A percentile compares a stretch with the other conserved stretches of the same genome.
phyloP scores from a whole-genome alignment of 148 eudicot species.

The Vaccinium corymbosum region DNA sequence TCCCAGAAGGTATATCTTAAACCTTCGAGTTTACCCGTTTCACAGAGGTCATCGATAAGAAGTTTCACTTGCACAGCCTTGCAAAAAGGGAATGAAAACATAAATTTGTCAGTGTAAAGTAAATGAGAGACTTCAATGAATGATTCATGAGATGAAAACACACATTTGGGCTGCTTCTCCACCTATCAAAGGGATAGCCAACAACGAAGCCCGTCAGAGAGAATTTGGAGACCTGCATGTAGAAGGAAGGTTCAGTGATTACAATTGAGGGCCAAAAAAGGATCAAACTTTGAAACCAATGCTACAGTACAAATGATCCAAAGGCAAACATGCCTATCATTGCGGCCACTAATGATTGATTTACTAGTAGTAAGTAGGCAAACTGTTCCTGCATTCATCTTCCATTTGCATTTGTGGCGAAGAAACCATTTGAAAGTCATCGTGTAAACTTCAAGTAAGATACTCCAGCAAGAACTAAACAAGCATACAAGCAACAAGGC shows the following conservation, averaged over 20 bases:
- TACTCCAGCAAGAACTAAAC: background rate
- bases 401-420: background rate
- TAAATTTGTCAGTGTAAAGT: background rate
- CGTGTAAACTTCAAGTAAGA: background rate
- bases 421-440: background rate
- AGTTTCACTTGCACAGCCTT: conserved; percentile 71
- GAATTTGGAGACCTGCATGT: conserved; percentile 59
- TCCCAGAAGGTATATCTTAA: conserved; percentile 80
- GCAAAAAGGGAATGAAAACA: conserved; percentile 7
- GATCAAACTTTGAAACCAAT: background rate
- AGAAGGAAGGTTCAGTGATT: background rate
- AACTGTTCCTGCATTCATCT: background rate
- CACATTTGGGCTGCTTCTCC: conserved; percentile 42
- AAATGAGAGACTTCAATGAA: background rate
- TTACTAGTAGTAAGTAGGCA: background rate
- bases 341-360: background rate
- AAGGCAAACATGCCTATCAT: background rate
- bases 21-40: conserved; percentile 68
- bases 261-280: background rate
- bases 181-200: conserved; percentile 64
- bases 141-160: conserved; percentile 20
- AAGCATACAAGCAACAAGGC: background rate
- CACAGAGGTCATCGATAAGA: conserved; percentile 65
- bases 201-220: conserved; percentile 58
- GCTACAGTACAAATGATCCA: background rate